Evolutionary conservation across 345 rosid species (phyloP).

Genomic region (sweet orange (Citrus sinensis)): DNA sequence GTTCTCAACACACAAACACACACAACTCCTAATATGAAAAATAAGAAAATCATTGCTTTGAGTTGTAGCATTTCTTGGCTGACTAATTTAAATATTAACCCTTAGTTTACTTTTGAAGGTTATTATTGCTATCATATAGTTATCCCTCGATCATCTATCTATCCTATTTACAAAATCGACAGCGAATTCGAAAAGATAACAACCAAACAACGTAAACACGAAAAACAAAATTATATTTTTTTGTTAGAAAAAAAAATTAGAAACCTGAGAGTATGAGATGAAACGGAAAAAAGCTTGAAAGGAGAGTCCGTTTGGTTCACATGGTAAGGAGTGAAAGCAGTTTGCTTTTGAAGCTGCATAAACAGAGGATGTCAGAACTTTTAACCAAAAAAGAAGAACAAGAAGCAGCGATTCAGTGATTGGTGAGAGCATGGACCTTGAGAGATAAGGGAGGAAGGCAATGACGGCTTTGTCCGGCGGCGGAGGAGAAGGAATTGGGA

Average conservation of each 20-base stretch:
- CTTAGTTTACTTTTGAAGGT: background rate
- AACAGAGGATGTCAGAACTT: background rate
- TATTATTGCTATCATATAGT: background rate
- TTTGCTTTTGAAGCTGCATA: constrained; percentile 35
- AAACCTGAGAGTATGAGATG: constrained; percentile 46
- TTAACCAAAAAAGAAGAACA: background rate
- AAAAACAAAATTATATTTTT: background rate
- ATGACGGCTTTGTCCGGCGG: constrained; percentile 15
- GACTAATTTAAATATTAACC: background rate
- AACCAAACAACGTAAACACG: background rate
- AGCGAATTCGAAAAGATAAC: background rate
- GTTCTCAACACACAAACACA: too few species aligned
- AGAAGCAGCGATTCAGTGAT: background rate
- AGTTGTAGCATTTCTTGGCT: background rate
- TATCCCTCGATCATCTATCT: background rate
- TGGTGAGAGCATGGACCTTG: constrained; percentile 30
- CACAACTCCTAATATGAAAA: too few species aligned
- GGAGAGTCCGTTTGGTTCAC: constrained; percentile 29
- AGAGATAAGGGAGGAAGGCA: constrained; percentile 23
- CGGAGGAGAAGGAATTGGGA: background rate
- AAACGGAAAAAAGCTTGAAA: constrained; percentile 30
- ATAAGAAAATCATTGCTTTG: background rate
- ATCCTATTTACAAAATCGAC: background rate
- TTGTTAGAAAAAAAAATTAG: background rate
- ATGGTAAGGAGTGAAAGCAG: constrained; percentile 20